Conservation (phyloP, 176 grass and related monocot species). For the Avena sativa region DNA sequence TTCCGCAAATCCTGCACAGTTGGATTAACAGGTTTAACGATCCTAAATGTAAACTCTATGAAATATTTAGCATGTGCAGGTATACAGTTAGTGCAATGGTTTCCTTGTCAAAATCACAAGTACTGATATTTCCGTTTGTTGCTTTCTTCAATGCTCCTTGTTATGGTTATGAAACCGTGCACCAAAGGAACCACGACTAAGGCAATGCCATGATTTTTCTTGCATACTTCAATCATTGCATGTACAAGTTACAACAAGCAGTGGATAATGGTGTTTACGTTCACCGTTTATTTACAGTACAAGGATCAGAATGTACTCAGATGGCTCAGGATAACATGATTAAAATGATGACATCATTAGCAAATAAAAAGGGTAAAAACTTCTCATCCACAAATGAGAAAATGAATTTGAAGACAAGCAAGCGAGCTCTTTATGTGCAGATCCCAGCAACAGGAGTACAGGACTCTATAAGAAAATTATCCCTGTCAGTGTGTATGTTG, state of each 20-base stretch:
- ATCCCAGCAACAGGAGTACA: constrained; percentile 7
- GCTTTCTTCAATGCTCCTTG: neutral
- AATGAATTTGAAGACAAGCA: constrained; percentile 24
- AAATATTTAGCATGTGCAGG: constrained; percentile 29
- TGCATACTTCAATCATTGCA: neutral
- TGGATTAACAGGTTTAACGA: constrained; percentile 17
- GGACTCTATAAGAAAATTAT: constrained; percentile 10
- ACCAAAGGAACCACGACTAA: constrained; percentile 7
- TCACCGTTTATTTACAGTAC: constrained; percentile 11
- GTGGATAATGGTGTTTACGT: constrained; percentile 19
- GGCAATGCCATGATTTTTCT: neutral
- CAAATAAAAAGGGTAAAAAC: neutral
- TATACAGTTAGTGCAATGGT: constrained; percentile 5
- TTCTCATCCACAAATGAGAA: constrained; percentile 19
- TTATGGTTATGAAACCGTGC: neutral
- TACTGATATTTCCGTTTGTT: neutral
- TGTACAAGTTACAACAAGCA: constrained; percentile 18
- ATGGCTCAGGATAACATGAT: constrained; percentile 23
- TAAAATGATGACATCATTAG: constrained; percentile 26
- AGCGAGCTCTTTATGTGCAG: neutral
- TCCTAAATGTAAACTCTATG: constrained; percentile 27
- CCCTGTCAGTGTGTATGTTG: neutral
- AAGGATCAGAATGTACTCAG: constrained; percentile 17
- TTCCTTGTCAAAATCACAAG: constrained; percentile 11
- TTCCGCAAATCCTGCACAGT: constrained; percentile 86